Percentiles rank a stretch among this genome's conserved stretches.
Evolutionary conservation across 345 rosid species (phyloP).

Genomic region (Brassica juncea): DNA sequence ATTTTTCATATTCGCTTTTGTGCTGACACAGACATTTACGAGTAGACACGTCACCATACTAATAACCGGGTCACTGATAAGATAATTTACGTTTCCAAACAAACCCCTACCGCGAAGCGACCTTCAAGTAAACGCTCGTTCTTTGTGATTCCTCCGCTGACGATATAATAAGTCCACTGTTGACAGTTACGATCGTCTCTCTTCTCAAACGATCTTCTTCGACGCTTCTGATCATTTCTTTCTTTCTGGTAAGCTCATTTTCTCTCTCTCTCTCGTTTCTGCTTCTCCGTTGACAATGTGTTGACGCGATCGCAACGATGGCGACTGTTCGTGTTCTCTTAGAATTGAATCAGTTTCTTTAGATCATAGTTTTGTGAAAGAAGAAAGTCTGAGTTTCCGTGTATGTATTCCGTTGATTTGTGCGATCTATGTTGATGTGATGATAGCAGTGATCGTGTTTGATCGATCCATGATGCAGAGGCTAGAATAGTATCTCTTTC

Average conservation of each 20-base stretch:
- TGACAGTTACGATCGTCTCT: neutral
- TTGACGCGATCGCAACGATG: constrained; percentile 15
- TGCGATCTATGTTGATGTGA: constrained; percentile 21
- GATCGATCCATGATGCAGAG: constrained; percentile 9
- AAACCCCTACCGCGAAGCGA: constrained; percentile 11
- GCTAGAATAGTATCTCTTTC: neutral
- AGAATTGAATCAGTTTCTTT: constrained; percentile 1
- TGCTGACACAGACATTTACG: neutral
- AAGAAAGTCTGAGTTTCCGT: neutral
- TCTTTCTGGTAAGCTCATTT: constrained; percentile 33
- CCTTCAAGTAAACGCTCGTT: constrained; percentile 37
- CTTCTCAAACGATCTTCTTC: constrained; percentile 8
- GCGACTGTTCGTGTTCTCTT: neutral
- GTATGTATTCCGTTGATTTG: neutral
- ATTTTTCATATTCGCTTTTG: no score
- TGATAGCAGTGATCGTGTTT: neutral
- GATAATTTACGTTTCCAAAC: constrained; percentile 28
- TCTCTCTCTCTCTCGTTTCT: constrained; percentile 16
- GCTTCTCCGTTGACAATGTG: constrained; percentile 8
- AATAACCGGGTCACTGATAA: constrained; percentile 29
- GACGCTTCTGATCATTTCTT: neutral
- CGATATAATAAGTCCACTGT: constrained; percentile 8
- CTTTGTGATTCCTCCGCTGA: neutral
- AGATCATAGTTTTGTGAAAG: neutral
- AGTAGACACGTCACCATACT: neutral